Evolutionary conservation across 148 eudicot species (phyloP), one percentile per base, ranked within the genome.

Genomic region (Persicaria maculosa): DNA sequence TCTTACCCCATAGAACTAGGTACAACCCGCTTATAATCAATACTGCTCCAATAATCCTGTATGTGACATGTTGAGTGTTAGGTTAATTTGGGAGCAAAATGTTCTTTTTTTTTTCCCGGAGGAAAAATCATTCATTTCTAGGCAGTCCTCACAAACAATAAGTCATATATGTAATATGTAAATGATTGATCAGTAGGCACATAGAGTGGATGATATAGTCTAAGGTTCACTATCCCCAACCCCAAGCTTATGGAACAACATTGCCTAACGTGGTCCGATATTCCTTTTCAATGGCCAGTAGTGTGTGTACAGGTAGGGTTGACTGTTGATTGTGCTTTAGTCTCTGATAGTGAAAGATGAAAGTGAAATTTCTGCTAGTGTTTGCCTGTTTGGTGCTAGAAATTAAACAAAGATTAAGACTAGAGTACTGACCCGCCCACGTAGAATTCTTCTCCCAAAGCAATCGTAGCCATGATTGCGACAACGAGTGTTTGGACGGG

Each of bases 401-500:
- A 57, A 57, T 19, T 1, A 57, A 57, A 57, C n/a, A 15, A 52
- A 52, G 7, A n/a, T n/a, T 54, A 54, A 54, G 16, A 31, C 0
- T 14, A 40, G 16, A 31, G 1, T 14, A 40, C 79, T 12, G 75
- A 95, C 99, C 99, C 99, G 88, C 99, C 99, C 82, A 96, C 82
- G 83, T 90, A 96, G 91, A 96, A 96, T 71, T 96, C 84, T 75
- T 96, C 99, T 22, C 97, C 99, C 75, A 96, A 79, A 74, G 92
- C 89, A 72, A 92, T 15, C 47, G 99, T 92, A 47, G 99, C 89
- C 92, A 90, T 88, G 7, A 96, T 85, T 65, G 99, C 99, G 74
- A 96, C 99, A 47, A 95, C 97, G n/a, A 96, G 86, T 22, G 99
- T 96, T 82, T 96, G 99, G 74, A 96, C 99, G 65, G 99, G 99